Base-by-base conservation (phyloP, 495 filamentous ascomycete genomes). In the Daldinia childiae region DNA sequence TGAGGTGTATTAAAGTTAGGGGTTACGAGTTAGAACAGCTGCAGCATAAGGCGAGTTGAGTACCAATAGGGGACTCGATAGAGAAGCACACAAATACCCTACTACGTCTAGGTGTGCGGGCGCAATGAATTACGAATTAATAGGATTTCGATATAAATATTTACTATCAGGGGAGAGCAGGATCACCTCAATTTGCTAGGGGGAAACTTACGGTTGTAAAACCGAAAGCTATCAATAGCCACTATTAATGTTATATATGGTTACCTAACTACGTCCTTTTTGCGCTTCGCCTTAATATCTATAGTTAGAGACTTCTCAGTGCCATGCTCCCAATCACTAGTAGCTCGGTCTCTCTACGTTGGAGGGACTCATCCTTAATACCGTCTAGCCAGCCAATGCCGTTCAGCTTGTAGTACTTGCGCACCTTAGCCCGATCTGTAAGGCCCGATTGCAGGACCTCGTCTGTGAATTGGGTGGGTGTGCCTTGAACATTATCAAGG, bases 321-420 rank as follows among this genome's bases (percentile, higher is more conserved):
- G 92, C 93, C 85, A 97, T 93, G 24, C 86, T 82, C 27, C 90
- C 91, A 34, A 95, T 58, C 15, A 92, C 79, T 27, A 89, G 75
- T 26, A 85, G 76, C 77, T 94, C 91, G 43, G 91, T 79, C 68
- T 87, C 84, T 58, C 76, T 84, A 57, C 77, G 82, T 66, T 80
- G 74, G n/a, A 41, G 66, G 51, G 57, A 63, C 48, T 80, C 73
- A 50, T 82, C 80, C 60, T 73, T 73, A 7, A 79, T 57, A 32
- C 61, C 70, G 27, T 80, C 79, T 1, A 82, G 73, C 45, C 81
- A 83, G 36, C 83, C 79, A 51, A 84, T 71, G 14, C 81, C 82
- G 54, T 89, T 90, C 45, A 98, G 76, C 75, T 93, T 94, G 77
- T 98, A 98, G 34, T 90, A 85, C 81, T 95, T 97, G 77, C 87